Evolutionary conservation across 129 eudicot species (phyloP).

Genomic region (Apium graveolens): DNA sequence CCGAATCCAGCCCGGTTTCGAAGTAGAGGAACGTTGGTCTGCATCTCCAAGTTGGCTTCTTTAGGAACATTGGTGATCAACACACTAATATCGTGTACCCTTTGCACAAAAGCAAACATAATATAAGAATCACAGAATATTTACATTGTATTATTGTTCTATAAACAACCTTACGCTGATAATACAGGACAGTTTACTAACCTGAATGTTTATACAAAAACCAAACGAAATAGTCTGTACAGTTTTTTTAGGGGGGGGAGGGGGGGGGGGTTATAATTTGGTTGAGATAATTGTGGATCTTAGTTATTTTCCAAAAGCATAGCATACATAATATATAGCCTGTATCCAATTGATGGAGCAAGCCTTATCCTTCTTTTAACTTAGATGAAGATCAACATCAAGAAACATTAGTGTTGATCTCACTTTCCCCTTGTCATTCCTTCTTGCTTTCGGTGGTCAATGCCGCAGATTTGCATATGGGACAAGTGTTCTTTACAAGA

Average conservation of each 20-base stretch:
- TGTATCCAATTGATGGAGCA: slow-evolving; percentile 13
- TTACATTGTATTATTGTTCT: background rate
- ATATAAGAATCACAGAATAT: background rate
- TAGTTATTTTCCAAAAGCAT: slow-evolving; percentile 17
- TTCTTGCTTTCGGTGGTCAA: slow-evolving; percentile 32
- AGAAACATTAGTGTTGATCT: background rate
- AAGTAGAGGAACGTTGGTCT: too few species aligned
- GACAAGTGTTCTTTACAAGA: slow-evolving; percentile 63
- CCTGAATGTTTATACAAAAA: background rate
- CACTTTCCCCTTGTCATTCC: background rate
- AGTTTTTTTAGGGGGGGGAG: slow-evolving; percentile 14
- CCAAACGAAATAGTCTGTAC: slow-evolving; percentile 31
- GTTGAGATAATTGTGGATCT: slow-evolving; percentile 21
- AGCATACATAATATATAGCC: slow-evolving; percentile 23
- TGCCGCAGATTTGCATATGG: slow-evolving; percentile 72
- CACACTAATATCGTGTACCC: too few species aligned
- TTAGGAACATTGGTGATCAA: too few species aligned
- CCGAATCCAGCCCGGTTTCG: too few species aligned
- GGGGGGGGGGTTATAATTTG: slow-evolving; percentile 18
- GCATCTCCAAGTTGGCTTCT: too few species aligned
- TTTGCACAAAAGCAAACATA: too few species aligned
- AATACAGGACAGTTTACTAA: slow-evolving; percentile 4
- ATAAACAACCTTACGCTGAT: slow-evolving; percentile 17
- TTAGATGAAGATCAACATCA: background rate
- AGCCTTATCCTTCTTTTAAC: slow-evolving; percentile 7